Evolutionary conservation across 2,329 filamentous ascomycete genomes (phyloP).

Genomic region (Macrophomina pseudophaseolina): DNA sequence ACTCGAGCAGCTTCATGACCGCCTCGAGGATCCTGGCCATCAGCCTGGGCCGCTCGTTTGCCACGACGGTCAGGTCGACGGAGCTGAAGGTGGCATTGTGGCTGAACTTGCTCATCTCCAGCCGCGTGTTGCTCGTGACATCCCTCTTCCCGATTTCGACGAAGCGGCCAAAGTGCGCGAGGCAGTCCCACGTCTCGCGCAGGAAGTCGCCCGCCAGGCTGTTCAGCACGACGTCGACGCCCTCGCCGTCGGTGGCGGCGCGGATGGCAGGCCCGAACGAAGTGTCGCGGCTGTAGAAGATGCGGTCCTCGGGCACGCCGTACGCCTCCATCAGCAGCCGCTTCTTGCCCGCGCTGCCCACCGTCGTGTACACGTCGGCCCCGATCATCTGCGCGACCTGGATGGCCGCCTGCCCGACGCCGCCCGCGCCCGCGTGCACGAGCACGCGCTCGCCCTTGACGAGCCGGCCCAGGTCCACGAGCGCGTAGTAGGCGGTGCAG

Average conservation of each 20-base stretch:
- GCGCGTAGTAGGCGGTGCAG: conserved; percentile 30
- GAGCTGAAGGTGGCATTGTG: conserved; percentile 30
- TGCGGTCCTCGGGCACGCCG: conserved; percentile 38
- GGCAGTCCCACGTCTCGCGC: conserved; percentile 34
- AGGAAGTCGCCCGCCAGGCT: conserved; percentile 36
- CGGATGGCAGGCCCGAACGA: conserved; percentile 36
- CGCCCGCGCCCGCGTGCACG: conserved; percentile 40
- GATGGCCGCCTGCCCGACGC: conserved; percentile 40
- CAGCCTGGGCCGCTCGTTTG: conserved; percentile 3
- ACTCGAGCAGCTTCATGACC: conserved; percentile 23
- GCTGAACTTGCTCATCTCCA: conserved; percentile 26
- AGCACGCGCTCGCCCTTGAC: conserved; percentile 33
- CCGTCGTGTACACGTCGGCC: conserved; percentile 39
- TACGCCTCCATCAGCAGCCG: conserved; percentile 33
- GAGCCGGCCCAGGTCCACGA: conserved; percentile 31
- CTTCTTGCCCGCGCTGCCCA: conserved; percentile 36
- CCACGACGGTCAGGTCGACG: conserved; percentile 18
- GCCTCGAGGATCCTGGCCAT: conserved; percentile 13
- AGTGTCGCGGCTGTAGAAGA: conserved; percentile 39
- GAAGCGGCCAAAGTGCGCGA: conserved; percentile 41
- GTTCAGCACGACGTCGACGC: conserved; percentile 46
- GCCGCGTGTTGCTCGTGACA: conserved; percentile 25
- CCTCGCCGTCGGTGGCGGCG: conserved; percentile 34
- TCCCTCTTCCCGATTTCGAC: conserved; percentile 32
- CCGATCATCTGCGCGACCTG: conserved; percentile 34